Conservation (phyloP, 805 yeast species). For the Torulaspora quercuum region DNA sequence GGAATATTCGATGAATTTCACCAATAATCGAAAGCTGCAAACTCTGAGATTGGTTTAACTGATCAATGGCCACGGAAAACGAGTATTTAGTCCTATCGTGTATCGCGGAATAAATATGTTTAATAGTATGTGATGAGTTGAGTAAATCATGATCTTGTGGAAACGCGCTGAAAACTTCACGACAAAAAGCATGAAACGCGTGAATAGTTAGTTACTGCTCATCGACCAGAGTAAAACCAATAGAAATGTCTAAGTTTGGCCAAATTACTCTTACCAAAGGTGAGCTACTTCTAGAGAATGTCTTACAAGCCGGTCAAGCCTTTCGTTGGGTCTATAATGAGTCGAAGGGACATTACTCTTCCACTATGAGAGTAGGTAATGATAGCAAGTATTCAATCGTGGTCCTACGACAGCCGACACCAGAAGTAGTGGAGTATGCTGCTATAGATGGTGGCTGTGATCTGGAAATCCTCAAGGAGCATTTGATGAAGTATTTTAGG, state of each 20-base stretch:
- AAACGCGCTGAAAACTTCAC: conserved; percentile 8
- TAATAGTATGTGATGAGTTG: conserved; percentile 1
- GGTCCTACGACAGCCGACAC: conserved; percentile 59
- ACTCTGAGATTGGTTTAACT: neutral
- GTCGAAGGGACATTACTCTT: conserved; percentile 21
- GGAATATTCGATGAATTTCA: too few relatives aligned
- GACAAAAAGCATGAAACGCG: conserved; percentile 2
- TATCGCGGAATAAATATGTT: too few relatives aligned
- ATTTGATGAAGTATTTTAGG: conserved; percentile 68
- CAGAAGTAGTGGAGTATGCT: conserved; percentile 48
- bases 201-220: neutral
- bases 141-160: conserved; percentile 2
- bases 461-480: conserved; percentile 37
- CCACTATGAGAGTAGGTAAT: conserved; percentile 28
- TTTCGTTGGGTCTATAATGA: conserved; percentile 35
- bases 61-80: neutral
- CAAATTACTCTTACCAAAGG: conserved; percentile 11
- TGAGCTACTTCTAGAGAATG: conserved; percentile 48
- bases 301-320: conserved; percentile 36
- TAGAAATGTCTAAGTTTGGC: conserved; percentile 15
- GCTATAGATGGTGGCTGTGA: conserved; percentile 35
- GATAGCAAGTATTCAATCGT: conserved; percentile 52
- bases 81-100: neutral
- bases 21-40: too few relatives aligned
- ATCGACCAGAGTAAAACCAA: neutral